These are phyloP conservation scores for Panus rudis DNA, from an alignment of 768 basidiomycete genomes.

Conservation along the genomic window DNA sequence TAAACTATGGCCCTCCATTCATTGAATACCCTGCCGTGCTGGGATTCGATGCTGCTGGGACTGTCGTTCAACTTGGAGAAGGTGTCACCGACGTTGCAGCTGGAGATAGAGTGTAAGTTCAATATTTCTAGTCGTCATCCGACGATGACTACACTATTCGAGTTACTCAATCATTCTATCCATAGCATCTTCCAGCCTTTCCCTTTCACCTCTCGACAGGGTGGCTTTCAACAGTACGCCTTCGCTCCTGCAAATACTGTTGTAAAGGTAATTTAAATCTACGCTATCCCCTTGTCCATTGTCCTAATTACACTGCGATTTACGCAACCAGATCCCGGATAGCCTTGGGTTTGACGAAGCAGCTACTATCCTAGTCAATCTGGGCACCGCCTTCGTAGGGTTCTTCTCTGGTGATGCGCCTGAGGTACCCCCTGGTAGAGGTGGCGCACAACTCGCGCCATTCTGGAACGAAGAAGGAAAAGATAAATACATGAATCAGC, in stretches of 20 bases:
- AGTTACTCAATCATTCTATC: not conserved
- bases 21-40: too few species aligned
- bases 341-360: constrained; percentile 26
- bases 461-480: constrained; percentile 18
- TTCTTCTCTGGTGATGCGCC: constrained; percentile 16
- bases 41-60: too few species aligned
- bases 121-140: too few species aligned
- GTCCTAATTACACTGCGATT: not conserved
- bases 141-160: too few species aligned
- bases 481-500: constrained; percentile 16
- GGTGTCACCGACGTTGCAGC: too few species aligned
- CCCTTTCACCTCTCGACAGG: constrained; percentile 7
- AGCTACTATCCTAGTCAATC: constrained; percentile 22
- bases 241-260: constrained; percentile 15
- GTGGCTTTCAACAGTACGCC: constrained; percentile 20
- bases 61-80: too few species aligned
- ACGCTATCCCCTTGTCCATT: not conserved
- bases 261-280: constrained; percentile 11
- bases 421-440: not conserved
- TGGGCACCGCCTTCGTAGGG: constrained; percentile 24
- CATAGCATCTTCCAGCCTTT: constrained; percentile 7
- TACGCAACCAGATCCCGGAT: constrained; percentile 20
- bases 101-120: too few species aligned
- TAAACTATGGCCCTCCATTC: too few species aligned
- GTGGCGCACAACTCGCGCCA: constrained; percentile 6